Evolutionary conservation across 176 grass and related monocot species (phyloP).

Genomic region (Cenchrus fungigraminus): DNA sequence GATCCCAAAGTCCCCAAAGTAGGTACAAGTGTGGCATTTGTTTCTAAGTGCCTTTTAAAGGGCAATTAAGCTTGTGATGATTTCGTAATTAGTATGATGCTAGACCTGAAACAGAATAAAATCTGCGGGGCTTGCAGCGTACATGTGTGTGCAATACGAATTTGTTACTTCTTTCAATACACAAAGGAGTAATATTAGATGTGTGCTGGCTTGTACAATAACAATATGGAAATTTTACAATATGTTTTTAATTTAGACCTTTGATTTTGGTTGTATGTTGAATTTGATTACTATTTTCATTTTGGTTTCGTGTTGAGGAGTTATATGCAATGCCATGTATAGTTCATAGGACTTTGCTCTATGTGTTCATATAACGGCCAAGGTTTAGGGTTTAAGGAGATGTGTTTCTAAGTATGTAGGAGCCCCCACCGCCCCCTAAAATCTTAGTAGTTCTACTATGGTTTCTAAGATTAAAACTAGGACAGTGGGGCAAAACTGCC

Average conservation of each 20-base stretch:
- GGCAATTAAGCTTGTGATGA: constrained; percentile 28
- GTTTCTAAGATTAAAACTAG: too few relatives aligned
- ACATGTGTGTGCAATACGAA: constrained; percentile 35
- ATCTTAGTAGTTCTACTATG: not conserved
- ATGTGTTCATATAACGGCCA: not conserved
- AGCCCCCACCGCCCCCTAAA: not conserved
- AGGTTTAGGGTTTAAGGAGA: not conserved
- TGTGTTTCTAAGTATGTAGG: not conserved
- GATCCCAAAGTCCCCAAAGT: constrained; percentile 25
- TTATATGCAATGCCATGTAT: not conserved
- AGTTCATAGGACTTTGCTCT: not conserved
- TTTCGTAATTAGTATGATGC: not conserved
- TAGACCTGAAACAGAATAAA: constrained; percentile 32
- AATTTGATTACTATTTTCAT: not conserved
- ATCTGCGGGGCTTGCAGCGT: constrained; percentile 17
- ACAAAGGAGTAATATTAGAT: constrained; percentile 40
- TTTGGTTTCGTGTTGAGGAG: not conserved
- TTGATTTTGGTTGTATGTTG: not conserved
- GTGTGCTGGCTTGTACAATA: constrained; percentile 50
- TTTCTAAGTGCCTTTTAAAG: constrained; percentile 33
- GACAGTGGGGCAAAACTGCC: too few relatives aligned
- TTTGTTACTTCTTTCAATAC: constrained; percentile 44
- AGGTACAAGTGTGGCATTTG: constrained; percentile 33
- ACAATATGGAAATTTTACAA: constrained; percentile 15
- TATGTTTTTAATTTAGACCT: not conserved